Percentiles rank a stretch among this genome's conserved stretches.
These are phyloP conservation scores for Trichosporon sp. DNA, from an alignment of 1,284 basidiomycete species.

Conservation along the genomic window DNA sequence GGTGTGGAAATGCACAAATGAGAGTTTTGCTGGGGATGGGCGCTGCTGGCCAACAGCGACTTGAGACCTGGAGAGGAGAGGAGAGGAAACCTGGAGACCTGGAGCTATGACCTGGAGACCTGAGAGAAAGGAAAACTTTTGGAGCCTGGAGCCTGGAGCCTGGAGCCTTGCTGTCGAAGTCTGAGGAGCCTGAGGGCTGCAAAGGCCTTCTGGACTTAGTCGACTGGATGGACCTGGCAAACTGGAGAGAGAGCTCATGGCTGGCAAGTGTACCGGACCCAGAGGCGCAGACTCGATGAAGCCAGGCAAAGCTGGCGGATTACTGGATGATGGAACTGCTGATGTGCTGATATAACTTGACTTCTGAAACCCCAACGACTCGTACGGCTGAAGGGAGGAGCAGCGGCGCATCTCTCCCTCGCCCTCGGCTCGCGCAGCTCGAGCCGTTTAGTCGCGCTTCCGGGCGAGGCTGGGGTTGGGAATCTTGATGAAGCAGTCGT, in stretches of 20 bases:
- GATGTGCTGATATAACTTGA: not conserved
- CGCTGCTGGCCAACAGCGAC: not conserved
- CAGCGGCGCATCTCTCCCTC: too few species aligned
- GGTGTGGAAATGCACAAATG: not conserved
- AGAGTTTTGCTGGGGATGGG: not conserved
- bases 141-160: not conserved
- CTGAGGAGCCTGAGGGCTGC: too few species aligned
- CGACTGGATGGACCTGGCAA: too few species aligned
- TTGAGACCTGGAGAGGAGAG: not conserved
- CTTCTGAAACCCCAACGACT: not conserved
- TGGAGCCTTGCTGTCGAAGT: too few species aligned
- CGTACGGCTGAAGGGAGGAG: too few species aligned
- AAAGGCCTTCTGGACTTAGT: too few species aligned
- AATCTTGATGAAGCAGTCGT: slow-evolving; percentile 18
- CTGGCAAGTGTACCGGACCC: too few species aligned
- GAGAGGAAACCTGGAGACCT: not conserved
- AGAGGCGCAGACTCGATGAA: not conserved
- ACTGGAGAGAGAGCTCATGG: not conserved
- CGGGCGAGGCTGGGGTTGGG: slow-evolving; percentile 6
- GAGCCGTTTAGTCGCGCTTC: not conserved
- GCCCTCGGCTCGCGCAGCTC: too few species aligned
- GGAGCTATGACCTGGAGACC: not conserved
- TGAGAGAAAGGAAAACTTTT: not conserved
- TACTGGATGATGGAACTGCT: not conserved
- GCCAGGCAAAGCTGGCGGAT: not conserved